phyloP scores from a whole-genome alignment of 2,329 filamentous ascomycete genomes.

The Fusarium nematophilum region DNA sequence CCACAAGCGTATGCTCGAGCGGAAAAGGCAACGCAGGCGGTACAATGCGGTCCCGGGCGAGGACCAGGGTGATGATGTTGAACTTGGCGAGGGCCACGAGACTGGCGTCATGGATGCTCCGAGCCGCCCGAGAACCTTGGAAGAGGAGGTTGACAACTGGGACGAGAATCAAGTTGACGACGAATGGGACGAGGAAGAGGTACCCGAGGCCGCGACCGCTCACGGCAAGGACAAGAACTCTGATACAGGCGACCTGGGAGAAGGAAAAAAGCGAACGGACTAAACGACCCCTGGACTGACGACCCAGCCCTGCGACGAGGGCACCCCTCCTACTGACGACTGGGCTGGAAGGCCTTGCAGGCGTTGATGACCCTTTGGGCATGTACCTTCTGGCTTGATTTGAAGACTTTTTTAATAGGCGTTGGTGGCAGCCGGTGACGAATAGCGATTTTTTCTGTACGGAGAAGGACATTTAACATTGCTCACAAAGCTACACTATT shows the following conservation, averaged over 20 bases:
- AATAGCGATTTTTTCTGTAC: constrained; percentile 2
- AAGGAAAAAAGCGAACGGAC: constrained; percentile 49
- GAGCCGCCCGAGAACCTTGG: constrained; percentile 60
- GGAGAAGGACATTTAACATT: too few relatives aligned
- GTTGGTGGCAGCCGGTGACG: background rate
- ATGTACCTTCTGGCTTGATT: background rate
- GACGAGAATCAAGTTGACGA: constrained; percentile 80
- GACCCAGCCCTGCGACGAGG: constrained; percentile 1
- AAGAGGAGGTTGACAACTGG: constrained; percentile 92
- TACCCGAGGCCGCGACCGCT: constrained; percentile 34
- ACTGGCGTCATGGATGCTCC: constrained; percentile 66
- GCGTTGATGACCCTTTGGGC: constrained; percentile 17
- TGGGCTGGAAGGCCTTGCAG: constrained; percentile 16
- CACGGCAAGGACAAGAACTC: constrained; percentile 32
- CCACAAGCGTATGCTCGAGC: constrained; percentile 93
- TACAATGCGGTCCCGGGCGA: constrained; percentile 78
- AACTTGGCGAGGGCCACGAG: constrained; percentile 80
- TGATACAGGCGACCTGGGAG: constrained; percentile 45
- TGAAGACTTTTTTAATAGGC: constrained; percentile 4
- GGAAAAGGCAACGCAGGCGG: constrained; percentile 78
- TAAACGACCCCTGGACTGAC: constrained; percentile 25
- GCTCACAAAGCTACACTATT: too few relatives aligned
- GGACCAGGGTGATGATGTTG: constrained; percentile 75
- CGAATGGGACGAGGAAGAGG: constrained; percentile 67
- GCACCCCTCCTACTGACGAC: constrained; percentile 9